Evolutionary conservation across 1,139 yeast species (phyloP).

Genomic region (Blastobotrys petasosporus): DNA sequence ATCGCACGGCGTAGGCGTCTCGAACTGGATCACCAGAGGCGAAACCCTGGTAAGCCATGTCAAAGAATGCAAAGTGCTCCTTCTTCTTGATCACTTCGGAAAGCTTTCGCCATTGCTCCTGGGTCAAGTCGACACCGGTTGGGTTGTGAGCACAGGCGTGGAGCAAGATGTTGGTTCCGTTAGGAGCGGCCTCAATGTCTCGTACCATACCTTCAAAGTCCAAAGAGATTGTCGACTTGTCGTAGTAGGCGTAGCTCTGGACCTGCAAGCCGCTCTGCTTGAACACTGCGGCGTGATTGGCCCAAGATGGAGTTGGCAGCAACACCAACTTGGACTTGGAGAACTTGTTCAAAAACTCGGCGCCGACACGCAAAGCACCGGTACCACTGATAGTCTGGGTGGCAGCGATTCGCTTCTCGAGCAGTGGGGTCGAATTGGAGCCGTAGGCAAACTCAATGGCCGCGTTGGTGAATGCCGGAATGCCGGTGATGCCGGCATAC

Average conservation of each 20-base stretch:
- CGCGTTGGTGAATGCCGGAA: constrained; percentile 62
- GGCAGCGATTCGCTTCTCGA: constrained; percentile 46
- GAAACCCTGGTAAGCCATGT: constrained; percentile 96
- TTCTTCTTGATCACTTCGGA: constrained; percentile 54
- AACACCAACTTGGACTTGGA: constrained; percentile 41
- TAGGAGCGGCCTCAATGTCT: constrained; percentile 65
- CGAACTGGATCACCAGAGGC: constrained; percentile 81
- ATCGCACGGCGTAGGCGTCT: constrained; percentile 84
- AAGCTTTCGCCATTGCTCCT: constrained; percentile 77
- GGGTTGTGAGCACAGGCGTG: constrained; percentile 99
- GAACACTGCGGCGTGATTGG: constrained; percentile 56
- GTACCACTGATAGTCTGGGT: constrained; percentile 72
- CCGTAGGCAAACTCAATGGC: constrained; percentile 65
- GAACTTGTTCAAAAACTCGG: constrained; percentile 52
- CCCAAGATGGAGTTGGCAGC: constrained; percentile 72
- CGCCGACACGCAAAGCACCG: constrained; percentile 67
- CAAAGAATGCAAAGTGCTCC: constrained; percentile 78
- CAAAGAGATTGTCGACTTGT: constrained; percentile 52
- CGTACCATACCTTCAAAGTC: constrained; percentile 63
- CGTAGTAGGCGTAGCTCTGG: constrained; percentile 61
- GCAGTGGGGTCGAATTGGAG: constrained; percentile 33
- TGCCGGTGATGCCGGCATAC: constrained; percentile 81
- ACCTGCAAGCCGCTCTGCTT: constrained; percentile 43
- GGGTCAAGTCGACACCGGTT: constrained; percentile 87
- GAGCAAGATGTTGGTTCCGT: constrained; percentile 71